Conservation (phyloP, 768 basidiomycete genomes). For the Mrakia gelida region DNA sequence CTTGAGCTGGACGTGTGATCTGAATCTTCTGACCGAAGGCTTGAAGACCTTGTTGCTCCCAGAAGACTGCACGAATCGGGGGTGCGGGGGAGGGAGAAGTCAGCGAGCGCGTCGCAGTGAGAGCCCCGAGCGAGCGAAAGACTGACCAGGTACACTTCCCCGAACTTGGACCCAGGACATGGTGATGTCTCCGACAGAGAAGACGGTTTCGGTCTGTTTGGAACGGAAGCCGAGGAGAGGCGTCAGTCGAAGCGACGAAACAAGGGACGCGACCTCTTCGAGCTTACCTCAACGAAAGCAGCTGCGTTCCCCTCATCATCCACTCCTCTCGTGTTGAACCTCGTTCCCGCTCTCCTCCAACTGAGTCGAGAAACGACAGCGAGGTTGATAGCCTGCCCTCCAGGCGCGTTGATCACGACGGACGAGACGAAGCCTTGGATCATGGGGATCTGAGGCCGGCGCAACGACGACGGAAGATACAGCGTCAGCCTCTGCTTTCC, state of each 20-base stretch:
- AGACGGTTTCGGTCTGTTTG: conserved; percentile 76
- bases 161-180: conserved; percentile 91
- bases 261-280: not conserved
- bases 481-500: conserved; percentile 15
- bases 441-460: conserved; percentile 62
- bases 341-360: conserved; percentile 92
- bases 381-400: conserved; percentile 67
- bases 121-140: not conserved
- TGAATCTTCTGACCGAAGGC: conserved; percentile 93
- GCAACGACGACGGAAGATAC: conserved; percentile 7
- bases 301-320: conserved; percentile 73
- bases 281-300: conserved; percentile 86
- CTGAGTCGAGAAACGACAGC: conserved; percentile 81
- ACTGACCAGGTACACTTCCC: conserved; percentile 89
- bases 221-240: not conserved
- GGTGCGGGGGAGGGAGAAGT: conserved; percentile 6
- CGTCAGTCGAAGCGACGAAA: conserved; percentile 17
- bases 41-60: conserved; percentile 95
- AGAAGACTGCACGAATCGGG: conserved; percentile 72
- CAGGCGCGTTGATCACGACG: conserved; percentile 67
- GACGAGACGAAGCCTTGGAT: conserved; percentile 92
- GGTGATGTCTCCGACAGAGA: conserved; percentile 79
- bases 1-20: conserved; percentile 71
- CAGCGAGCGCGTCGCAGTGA: conserved; percentile 6
- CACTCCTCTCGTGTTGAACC: conserved; percentile 94